Conservation (phyloP, 805 yeast genomes). For the Starmerella gropengiesseri region DNA sequence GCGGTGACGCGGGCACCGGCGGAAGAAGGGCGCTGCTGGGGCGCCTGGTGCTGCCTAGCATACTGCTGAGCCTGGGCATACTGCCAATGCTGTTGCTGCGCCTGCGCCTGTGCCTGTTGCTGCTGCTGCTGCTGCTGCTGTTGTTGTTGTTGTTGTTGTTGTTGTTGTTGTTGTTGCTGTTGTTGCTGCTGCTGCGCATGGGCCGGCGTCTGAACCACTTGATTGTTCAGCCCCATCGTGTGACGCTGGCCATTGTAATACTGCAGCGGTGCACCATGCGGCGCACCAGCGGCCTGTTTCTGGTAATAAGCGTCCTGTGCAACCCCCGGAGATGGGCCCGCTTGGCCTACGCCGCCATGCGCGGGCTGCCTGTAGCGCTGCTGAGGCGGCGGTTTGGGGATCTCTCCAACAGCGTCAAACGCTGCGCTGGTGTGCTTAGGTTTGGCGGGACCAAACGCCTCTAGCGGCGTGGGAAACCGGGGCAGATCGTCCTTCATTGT, state of each 20-base stretch:
- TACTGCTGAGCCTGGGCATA: not conserved
- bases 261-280: too few species aligned
- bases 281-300: too few species aligned
- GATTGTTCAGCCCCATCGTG: not conserved
- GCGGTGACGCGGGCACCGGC: too few species aligned
- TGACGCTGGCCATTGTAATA: not conserved
- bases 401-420: slow-evolving; percentile 14
- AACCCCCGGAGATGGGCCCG: too few species aligned
- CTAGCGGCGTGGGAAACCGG: slow-evolving; percentile 25
- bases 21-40: too few species aligned
- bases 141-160: slow-evolving; percentile 1
- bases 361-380: slow-evolving; percentile 16
- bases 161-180: slow-evolving; percentile 4
- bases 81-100: not conserved
- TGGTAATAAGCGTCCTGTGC: too few species aligned
- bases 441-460: slow-evolving; percentile 23
- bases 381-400: slow-evolving; percentile 23
- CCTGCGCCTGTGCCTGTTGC: slow-evolving; percentile 2
- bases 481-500: slow-evolving; percentile 25
- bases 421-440: slow-evolving; percentile 16
- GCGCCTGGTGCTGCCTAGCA: not conserved
- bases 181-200: not conserved
- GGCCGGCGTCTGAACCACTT: not conserved
- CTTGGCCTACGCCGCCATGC: too few species aligned
- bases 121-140: slow-evolving; percentile 1